Percentiles rank a stretch among this genome's conserved stretches.
Conservation (phyloP, 192 early-diverging fungal species). For the Mortierella hygrophila region DNA sequence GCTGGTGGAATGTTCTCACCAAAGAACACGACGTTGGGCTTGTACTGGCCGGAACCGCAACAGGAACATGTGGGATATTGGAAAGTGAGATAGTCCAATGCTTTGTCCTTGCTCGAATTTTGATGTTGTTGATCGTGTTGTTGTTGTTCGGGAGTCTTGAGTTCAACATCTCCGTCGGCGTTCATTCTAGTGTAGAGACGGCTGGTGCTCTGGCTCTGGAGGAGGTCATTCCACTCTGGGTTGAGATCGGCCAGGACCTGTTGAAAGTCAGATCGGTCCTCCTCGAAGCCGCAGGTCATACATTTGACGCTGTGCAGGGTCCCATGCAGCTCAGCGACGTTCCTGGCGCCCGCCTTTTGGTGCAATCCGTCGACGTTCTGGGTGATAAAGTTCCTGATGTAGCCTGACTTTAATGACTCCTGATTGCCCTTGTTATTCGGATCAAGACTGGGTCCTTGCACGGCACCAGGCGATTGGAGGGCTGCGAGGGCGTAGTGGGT, state of each 20-base stretch:
- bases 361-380: conserved; percentile 96
- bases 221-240: conserved; percentile 70
- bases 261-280: conserved; percentile 75
- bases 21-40: conserved; percentile 91
- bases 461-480: conserved; percentile 53
- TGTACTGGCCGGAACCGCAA: conserved; percentile 75
- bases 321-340: conserved; percentile 90
- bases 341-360: conserved; percentile 64
- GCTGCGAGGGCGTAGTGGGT: conserved; percentile 74
- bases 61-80: conserved; percentile 76
- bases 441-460: not conserved
- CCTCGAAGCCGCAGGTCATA: conserved; percentile 70
- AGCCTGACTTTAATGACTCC: not conserved
- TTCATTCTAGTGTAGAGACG: conserved; percentile 69
- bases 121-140: not conserved
- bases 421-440: not conserved
- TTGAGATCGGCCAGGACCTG: conserved; percentile 73
- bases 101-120: not conserved
- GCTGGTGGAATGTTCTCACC: conserved; percentile 81
- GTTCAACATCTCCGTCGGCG: conserved; percentile 43
- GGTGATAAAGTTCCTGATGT: conserved; percentile 77
- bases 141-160: conserved; percentile 27
- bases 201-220: conserved; percentile 50
- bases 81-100: conserved; percentile 70
- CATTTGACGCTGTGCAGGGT: conserved; percentile 82